Evolutionary conservation across 2,329 filamentous ascomycete species (phyloP), one percentile per base, ranked within the genome.

Genomic region (Nigrospora oryzae): DNA sequence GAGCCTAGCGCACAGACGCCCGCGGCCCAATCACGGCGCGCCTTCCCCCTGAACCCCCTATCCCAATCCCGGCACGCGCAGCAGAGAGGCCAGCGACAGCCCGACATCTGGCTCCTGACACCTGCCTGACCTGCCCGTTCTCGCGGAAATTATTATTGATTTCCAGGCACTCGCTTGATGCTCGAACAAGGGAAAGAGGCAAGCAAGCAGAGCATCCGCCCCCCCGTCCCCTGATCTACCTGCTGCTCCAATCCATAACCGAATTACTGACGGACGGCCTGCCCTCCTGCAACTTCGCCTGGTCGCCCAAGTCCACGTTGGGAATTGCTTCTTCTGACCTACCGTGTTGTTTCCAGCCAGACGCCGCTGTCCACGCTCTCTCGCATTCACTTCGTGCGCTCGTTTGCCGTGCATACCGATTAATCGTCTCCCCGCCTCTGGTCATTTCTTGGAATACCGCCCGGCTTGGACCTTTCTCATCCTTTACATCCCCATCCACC

Each of bases 361-460:
- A 6, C 23, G 8, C 23, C 7, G 23, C 23, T 28, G 23, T 10
- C 23, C 23, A 28, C 23, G 23, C 23, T 28, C 23, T 28, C 23
- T 28, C 23, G 23, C 19, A 41, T 16, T 40, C 46, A 47, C 34
- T 43, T 42, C 44, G 43, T 53, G 51, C 54, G 42, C 53, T 48
- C 50, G 51, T 56, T 54, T 48, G 47, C 50, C 51, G 50, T n/a
- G n/a, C n/a, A n/a, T 54, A 56, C 40, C 39, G 45, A 42, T 55
- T 48, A 49, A 56, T 55, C 49, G 55, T 49, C 54, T 48, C 41
- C 62, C 56, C 56, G 56, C 52, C 37, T 42, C 47, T 54, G 55
- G 55, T 54, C 55, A 54, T 63, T 64, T 66, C 62, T 69, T 66
- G 63, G 60, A 58, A 56, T 59, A 58, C 44, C 45, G 52, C 47